These are phyloP conservation scores for Gymnopilus junonius DNA, from an alignment of 768 basidiomycete genomes.

Conservation along the genomic window DNA sequence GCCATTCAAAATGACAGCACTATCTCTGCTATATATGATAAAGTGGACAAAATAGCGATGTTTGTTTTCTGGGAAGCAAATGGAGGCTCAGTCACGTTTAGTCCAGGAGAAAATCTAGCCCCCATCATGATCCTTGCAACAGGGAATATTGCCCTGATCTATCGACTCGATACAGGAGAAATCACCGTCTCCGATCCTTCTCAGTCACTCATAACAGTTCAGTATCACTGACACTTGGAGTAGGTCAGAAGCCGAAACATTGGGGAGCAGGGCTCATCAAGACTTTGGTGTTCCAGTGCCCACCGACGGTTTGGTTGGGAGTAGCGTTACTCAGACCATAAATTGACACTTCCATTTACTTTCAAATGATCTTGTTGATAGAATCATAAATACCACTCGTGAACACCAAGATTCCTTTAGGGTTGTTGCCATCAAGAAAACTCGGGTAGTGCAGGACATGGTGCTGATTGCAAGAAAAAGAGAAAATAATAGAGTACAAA, in stretches of 20 bases:
- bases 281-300: constrained; percentile 47
- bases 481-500: constrained; percentile 17
- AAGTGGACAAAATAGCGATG: constrained; percentile 42
- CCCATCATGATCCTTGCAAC: constrained; percentile 40
- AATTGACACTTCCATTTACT: constrained; percentile 8
- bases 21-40: constrained; percentile 57
- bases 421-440: too few relatives aligned
- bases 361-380: not conserved
- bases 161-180: constrained; percentile 41
- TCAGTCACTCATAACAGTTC: constrained; percentile 46
- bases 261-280: constrained; percentile 30
- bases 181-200: constrained; percentile 71
- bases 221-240: constrained; percentile 39
- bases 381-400: not conserved
- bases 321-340: constrained; percentile 40
- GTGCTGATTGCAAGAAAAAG: constrained; percentile 17
- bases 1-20: constrained; percentile 50
- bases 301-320: constrained; percentile 51
- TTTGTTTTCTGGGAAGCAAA: constrained; percentile 59
- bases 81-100: constrained; percentile 49
- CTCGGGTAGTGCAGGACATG: constrained; percentile 11
- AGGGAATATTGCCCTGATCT: constrained; percentile 49
- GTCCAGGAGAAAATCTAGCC: constrained; percentile 19
- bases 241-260: constrained; percentile 26
- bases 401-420: not conserved